phyloP scores from a whole-genome alignment of 495 filamentous ascomycete species.

The Aspergillus kassunensis region DNA sequence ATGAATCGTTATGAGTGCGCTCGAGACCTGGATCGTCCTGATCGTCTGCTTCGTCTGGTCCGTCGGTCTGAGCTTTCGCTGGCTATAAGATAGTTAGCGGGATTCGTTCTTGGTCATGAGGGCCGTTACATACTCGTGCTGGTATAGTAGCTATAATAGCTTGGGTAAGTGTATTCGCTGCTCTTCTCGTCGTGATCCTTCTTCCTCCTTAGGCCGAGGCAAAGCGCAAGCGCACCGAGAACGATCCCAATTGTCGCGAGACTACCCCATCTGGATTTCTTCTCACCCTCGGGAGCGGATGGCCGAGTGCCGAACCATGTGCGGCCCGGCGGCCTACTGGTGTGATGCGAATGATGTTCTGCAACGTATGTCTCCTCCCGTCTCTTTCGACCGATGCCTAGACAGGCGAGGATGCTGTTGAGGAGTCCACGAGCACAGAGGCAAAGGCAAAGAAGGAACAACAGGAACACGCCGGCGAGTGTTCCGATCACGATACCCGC shows the following conservation, averaged over 20 bases:
- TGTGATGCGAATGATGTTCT: conserved; percentile 61
- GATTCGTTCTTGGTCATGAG: neutral
- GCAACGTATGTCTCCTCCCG: conserved; percentile 61
- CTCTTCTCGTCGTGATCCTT: conserved; percentile 45
- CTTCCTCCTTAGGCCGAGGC: conserved; percentile 71
- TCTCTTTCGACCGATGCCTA: conserved; percentile 53
- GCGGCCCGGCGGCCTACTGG: conserved; percentile 36
- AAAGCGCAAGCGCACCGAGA: conserved; percentile 61
- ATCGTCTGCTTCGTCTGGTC: conserved; percentile 44
- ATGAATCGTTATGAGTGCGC: conserved; percentile 30
- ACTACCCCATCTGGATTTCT: conserved; percentile 57
- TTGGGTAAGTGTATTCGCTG: conserved; percentile 43
- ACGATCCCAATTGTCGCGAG: conserved; percentile 55
- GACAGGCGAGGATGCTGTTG: conserved; percentile 58
- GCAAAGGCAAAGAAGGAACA: conserved; percentile 71
- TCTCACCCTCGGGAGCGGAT: conserved; percentile 44
- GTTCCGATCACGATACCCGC: conserved; percentile 92
- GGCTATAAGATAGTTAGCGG: conserved; percentile 31
- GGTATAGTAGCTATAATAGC: conserved; percentile 43
- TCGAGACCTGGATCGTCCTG: conserved; percentile 37
- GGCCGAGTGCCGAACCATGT: conserved; percentile 68
- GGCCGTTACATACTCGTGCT: conserved; percentile 38
- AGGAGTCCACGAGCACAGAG: conserved; percentile 65
- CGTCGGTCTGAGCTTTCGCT: conserved; percentile 49
- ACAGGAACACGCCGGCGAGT: conserved; percentile 67